phyloP scores from a whole-genome alignment of 2,329 filamentous ascomycete species.

The Zymoseptoria ardabiliae region DNA sequence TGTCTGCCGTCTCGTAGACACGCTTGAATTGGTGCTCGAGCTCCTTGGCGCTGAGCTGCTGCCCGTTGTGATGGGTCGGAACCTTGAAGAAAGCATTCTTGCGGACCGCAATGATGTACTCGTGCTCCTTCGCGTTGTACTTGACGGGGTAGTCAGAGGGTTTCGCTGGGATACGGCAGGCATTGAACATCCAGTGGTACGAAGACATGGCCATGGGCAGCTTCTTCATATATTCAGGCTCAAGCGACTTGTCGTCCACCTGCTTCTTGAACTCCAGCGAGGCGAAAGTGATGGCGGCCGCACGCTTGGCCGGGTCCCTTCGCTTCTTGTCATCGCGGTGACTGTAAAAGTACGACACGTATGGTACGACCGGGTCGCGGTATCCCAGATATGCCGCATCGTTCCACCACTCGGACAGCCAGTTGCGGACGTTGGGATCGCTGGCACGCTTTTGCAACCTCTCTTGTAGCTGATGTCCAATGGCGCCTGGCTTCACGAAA shows the following conservation, averaged over 20 bases:
- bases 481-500: conserved; percentile 79
- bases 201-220: conserved; percentile 97
- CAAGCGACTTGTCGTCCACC: conserved; percentile 72
- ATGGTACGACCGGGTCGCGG: conserved; percentile 91
- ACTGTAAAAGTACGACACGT: conserved; percentile 99
- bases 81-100: conserved; percentile 99
- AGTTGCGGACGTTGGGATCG: conserved; percentile 79
- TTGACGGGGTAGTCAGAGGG: conserved; percentile 79
- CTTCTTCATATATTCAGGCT: conserved; percentile 99
- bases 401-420: conserved; percentile 99
- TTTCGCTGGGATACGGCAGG: conserved; percentile 73
- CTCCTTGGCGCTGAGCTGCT: conserved; percentile 81
- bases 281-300: conserved; percentile 79
- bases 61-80: conserved; percentile 68
- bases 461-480: conserved; percentile 78
- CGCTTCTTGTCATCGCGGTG: conserved; percentile 87
- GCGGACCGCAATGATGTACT: conserved; percentile 81
- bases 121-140: conserved; percentile 65
- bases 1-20: conserved; percentile 72
- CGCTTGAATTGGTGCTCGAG: conserved; percentile 81
- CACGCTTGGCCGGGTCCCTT: conserved; percentile 83
- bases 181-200: conserved; percentile 99
- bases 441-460: conserved; percentile 73
- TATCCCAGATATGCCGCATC: conserved; percentile 85
- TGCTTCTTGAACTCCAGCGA: conserved; percentile 90